A percentile compares a stretch with the other conserved stretches of the same genome.
phyloP scores from a whole-genome alignment of 1,284 basidiomycete species.

The Ustanciosporium gigantosporum region DNA sequence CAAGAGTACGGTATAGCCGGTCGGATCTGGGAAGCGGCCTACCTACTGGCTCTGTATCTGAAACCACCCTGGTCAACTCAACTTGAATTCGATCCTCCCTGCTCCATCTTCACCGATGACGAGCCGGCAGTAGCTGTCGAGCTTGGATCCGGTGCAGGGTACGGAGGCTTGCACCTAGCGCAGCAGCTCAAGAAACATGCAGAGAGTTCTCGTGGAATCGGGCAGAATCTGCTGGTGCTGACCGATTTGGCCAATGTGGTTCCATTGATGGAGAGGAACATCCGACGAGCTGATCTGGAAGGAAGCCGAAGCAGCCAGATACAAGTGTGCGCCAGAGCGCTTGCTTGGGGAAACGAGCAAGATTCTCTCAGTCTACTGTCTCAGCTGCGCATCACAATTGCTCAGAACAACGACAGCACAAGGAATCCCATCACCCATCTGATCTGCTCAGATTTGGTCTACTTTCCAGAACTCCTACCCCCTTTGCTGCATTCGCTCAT shows the following conservation, averaged over 20 bases:
- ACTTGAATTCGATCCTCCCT: slow-evolving; percentile 52
- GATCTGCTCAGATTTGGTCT: slow-evolving; percentile 58
- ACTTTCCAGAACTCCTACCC: slow-evolving; percentile 57
- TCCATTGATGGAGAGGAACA: slow-evolving; percentile 53
- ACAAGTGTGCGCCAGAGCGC: slow-evolving; percentile 22
- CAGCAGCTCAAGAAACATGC: slow-evolving; percentile 21
- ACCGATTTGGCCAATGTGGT: slow-evolving; percentile 57
- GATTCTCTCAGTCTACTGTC: slow-evolving; percentile 19
- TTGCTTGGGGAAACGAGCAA: slow-evolving; percentile 50
- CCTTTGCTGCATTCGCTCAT: slow-evolving; percentile 54
- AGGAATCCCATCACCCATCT: slow-evolving; percentile 42
- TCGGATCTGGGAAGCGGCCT: slow-evolving; percentile 58
- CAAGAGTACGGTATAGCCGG: slow-evolving; percentile 56
- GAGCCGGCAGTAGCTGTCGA: slow-evolving; percentile 35
- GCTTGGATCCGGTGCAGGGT: slow-evolving; percentile 56
- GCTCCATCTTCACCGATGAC: slow-evolving; percentile 28
- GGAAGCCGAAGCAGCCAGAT: slow-evolving; percentile 3
- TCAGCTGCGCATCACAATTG: slow-evolving; percentile 5
- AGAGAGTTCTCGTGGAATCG: neutral
- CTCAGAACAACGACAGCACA: neutral
- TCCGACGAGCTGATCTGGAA: slow-evolving; percentile 13
- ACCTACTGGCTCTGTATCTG: slow-evolving; percentile 46
- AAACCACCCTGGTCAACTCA: slow-evolving; percentile 2
- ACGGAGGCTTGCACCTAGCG: slow-evolving; percentile 53
- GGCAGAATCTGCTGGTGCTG: slow-evolving; percentile 28